Base-by-base conservation (phyloP, 73 alveolate species). In the Loxodes magnus region DNA sequence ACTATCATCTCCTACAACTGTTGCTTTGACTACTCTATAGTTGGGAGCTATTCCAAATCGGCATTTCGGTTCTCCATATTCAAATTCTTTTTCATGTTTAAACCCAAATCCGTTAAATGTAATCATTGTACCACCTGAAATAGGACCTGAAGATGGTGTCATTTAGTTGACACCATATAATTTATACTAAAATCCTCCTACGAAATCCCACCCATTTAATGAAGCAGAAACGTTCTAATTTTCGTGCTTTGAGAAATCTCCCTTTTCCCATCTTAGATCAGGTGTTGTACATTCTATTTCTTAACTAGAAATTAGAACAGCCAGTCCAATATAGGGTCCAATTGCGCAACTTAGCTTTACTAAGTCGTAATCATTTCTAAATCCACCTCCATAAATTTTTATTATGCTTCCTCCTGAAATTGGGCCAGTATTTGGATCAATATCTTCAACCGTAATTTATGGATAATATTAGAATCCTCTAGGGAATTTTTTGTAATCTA, bases 31-130 rank as follows among this genome's bases (percentile, higher is more conserved):
- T 14, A 70, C 74, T n/a, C 88, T 77, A 37, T 77, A 80, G 43
- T 82, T 70, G 37, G 93, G 91, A 10, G 93, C 93, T 39, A 85
- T 84, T 15, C 97, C 97, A 64, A 87, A 87, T 41, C 97, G 51
- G 67, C 97, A 87, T 60, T 92, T 42, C 20, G 84, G 83, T 41
- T 74, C 75, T 0, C 78, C 35, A 50, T 60, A 56, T 4, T 44
- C 43, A 57, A 77, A 87, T 1, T 94, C 97, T n/a, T n/a, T n/a
- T 0, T 77, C 35, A 50, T 60, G 58, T 4, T 44, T 46, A 57
- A 77, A 87, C 1, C 97, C 97, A 29, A 70, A 46, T 15, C 97
- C 97, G 57, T 61, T 56, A 10, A 87, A 77, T 5, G 72, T 74
- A 17, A 87, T 73, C 41, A 44, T 76, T 10, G 94, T 87, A 12